phyloP scores from a whole-genome alignment of 2,329 filamentous ascomycete species.

The Botryosphaeria dothidea region DNA sequence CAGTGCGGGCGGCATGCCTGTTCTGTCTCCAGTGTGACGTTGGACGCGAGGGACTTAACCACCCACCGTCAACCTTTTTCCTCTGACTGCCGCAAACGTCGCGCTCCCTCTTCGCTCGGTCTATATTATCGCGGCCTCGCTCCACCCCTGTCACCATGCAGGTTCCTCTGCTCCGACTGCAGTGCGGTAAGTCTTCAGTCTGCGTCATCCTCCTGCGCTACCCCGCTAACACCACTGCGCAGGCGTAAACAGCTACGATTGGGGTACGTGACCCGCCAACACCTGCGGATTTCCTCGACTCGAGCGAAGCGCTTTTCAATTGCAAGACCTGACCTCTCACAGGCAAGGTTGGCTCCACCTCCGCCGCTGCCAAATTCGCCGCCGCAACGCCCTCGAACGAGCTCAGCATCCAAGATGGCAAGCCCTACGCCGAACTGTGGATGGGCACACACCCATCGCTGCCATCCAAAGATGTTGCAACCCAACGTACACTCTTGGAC shows the following conservation, averaged over 20 bases:
- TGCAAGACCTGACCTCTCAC: conserved; percentile 27
- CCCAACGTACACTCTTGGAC: conserved; percentile 82
- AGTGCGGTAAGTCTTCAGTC: conserved; percentile 58
- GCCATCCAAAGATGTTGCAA: conserved; percentile 84
- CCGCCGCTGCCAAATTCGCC: conserved; percentile 86
- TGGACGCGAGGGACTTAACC: neutral
- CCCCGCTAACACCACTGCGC: conserved; percentile 29
- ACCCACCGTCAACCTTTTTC: neutral
- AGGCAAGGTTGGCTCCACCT: conserved; percentile 85
- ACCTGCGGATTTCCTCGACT: conserved; percentile 25
- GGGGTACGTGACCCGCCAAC: conserved; percentile 59
- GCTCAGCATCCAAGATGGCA: conserved; percentile 78
- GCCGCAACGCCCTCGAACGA: conserved; percentile 75
- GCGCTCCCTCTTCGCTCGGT: neutral
- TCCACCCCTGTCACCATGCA: conserved; percentile 53
- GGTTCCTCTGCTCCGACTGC: conserved; percentile 80
- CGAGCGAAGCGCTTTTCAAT: conserved; percentile 8
- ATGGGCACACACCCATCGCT: conserved; percentile 98
- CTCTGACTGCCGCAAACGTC: neutral
- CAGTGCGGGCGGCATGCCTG: neutral
- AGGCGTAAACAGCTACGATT: conserved; percentile 98
- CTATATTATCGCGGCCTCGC: neutral
- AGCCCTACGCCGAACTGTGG: conserved; percentile 97
- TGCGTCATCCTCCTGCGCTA: conserved; percentile 20
- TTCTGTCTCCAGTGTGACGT: conserved; percentile 7